Evolutionary conservation across 192 early-diverging fungal genomes (phyloP).

Genomic region (Jimgerdemannia lactiflua): DNA sequence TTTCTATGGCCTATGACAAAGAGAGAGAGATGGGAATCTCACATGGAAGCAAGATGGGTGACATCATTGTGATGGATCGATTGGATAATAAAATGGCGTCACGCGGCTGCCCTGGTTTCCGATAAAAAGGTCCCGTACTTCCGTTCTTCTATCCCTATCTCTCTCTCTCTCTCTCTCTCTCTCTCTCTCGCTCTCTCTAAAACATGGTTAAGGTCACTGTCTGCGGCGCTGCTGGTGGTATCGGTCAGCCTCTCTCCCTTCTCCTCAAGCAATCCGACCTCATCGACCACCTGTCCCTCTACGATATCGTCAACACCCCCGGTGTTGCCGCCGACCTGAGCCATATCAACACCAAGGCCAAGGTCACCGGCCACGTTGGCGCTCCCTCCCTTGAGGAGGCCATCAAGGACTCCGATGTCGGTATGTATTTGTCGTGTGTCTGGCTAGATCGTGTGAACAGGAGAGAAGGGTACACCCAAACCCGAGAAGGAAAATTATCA

Average conservation of each 20-base stretch:
- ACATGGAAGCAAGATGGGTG: no score
- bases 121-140: no score
- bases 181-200: background rate
- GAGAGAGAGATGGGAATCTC: no score
- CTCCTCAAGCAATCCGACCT: constrained; percentile 86
- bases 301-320: constrained; percentile 97
- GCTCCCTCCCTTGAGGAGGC: constrained; percentile 63
- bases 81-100: no score
- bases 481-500: background rate
- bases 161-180: background rate
- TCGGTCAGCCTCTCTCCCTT: constrained; percentile 96
- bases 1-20: no score
- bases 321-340: constrained; percentile 94
- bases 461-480: background rate
- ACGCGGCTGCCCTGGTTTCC: no score
- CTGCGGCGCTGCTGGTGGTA: constrained; percentile 86
- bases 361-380: constrained; percentile 73
- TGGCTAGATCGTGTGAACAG: no score
- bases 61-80: no score
- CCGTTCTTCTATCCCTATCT: background rate
- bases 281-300: constrained; percentile 86
- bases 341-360: constrained; percentile 85
- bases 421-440: constrained; percentile 5
- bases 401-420: constrained; percentile 56
- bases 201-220: constrained; percentile 56